Evolutionary conservation across 164 flowering plant species (phyloP).

Genomic region (Pachysandra terminalis): DNA sequence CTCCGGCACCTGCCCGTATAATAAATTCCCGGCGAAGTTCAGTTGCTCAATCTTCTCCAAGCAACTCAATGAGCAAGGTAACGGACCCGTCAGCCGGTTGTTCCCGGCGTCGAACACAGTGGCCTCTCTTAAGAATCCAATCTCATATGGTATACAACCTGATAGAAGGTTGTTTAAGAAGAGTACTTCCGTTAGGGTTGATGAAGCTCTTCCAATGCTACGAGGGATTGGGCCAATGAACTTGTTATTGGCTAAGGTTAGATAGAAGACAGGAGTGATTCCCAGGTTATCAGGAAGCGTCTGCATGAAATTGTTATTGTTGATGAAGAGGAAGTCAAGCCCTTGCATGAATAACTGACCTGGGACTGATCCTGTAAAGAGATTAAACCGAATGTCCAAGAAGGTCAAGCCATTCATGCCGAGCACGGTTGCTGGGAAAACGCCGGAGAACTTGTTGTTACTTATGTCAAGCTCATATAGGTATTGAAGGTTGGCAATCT

Average conservation of each 20-base stretch:
- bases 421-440: conserved; percentile 28
- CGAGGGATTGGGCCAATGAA: conserved; percentile 41
- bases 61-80: conserved; percentile 48
- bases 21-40: conserved; percentile 36
- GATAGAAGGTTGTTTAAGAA: conserved; percentile 42
- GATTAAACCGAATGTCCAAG: conserved; percentile 40
- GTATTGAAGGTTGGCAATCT: conserved; percentile 21
- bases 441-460: conserved; percentile 34
- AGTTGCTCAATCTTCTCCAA: conserved; percentile 32
- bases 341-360: conserved; percentile 21
- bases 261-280: conserved; percentile 17
- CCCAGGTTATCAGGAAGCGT: conserved; percentile 40
- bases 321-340: conserved; percentile 40
- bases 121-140: conserved; percentile 36
- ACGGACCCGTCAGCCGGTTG: conserved; percentile 47
- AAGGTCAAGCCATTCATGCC: conserved; percentile 18
- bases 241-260: conserved; percentile 50
- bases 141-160: conserved; percentile 58
- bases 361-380: conserved; percentile 33
- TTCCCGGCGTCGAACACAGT: conserved; percentile 41
- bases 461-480: conserved; percentile 45
- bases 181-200: conserved; percentile 36
- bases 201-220: conserved; percentile 27
- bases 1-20: conserved; percentile 52
- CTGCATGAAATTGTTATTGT: conserved; percentile 41